Base-by-base conservation (phyloP, 352 stramenopile species). In the Peronospora belbahrii region DNA sequence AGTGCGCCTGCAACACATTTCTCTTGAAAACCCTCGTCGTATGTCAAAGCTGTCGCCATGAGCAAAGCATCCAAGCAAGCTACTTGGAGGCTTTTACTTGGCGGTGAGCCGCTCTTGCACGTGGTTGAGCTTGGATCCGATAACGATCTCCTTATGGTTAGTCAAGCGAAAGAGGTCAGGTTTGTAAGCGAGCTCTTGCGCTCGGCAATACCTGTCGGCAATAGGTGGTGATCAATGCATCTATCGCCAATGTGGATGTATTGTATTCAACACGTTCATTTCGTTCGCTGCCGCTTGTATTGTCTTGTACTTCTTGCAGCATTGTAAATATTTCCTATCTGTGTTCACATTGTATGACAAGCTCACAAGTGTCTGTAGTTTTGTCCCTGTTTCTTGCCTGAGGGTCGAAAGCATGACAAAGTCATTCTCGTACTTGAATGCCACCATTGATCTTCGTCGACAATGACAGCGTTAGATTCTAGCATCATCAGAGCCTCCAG, bases 1-100 rank as follows among this genome's bases (percentile, higher is more conserved):
- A 20, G 81, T 93, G 35, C 81, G 83, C 10, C 58, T 94, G 57
- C 74, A 89, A 56, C 73, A 91, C 48, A 66, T 90, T 37, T 89
- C 79, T 22, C 79, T 93, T 19, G 79, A 91, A 57, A 84, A 84
- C 31, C 76, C 79, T 2, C 65, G 43, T 25, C 80, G 74, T 13
- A 67, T 89, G 61, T 74, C 67, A 18, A 57, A 59, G 49, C 48
- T 62, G 38, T 53, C 55, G 4, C 23, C 45, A 15, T 58, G 25
- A 65, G 13, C 43, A n/a, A 41, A 22, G 20, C 37, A n/a, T 28
- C 24, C 6, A 18, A 27, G 22, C 23, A 42, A 20, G 7, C 18
- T 13, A 40, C 22, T 14, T 52, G 24, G 30, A 51, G 24, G 37
- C 13, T 37, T 52, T 22, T 31, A 43, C 6, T 7, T 46, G 27